Conservation (phyloP, 2,329 filamentous ascomycete species). For the Penicillium sp. region DNA sequence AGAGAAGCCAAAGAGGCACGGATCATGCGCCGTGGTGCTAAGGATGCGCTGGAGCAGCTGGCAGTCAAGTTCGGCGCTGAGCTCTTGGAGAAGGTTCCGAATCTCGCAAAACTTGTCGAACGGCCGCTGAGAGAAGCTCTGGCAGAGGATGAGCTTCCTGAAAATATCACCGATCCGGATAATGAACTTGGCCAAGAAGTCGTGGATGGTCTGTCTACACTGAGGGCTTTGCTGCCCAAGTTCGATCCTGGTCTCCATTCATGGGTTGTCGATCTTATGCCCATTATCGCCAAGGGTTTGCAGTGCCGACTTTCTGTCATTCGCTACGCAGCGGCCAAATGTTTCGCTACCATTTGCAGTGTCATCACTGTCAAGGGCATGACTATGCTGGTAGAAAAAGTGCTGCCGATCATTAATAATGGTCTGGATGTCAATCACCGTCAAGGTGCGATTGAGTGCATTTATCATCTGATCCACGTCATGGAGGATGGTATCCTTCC, state of each 20-base stretch:
- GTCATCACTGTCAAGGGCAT: constrained; percentile 93
- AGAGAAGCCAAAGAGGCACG: constrained; percentile 83
- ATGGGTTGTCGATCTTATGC: constrained; percentile 80
- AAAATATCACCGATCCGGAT: constrained; percentile 70
- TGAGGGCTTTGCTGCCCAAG: constrained; percentile 91
- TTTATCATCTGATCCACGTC: constrained; percentile 95
- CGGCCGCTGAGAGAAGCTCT: constrained; percentile 75
- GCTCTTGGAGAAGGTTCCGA: constrained; percentile 80
- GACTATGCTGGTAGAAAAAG: constrained; percentile 90
- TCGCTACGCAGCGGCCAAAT: constrained; percentile 95
- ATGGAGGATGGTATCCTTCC: constrained; percentile 97
- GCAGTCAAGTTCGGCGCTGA: constrained; percentile 73
- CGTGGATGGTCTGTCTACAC: constrained; percentile 87
- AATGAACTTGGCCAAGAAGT: constrained; percentile 82
- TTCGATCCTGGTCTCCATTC: constrained; percentile 71
- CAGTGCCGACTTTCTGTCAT: constrained; percentile 88
- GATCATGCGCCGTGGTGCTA: constrained; percentile 87
- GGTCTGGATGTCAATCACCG: constrained; percentile 82
- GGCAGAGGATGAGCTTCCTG: constrained; percentile 63
- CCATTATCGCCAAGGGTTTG: constrained; percentile 80
- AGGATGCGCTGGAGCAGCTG: constrained; percentile 87
- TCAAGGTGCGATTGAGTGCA: constrained; percentile 89
- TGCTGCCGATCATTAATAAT: constrained; percentile 88
- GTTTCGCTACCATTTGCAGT: constrained; percentile 94
- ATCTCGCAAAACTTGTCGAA: constrained; percentile 77